These are phyloP conservation scores for Cyclotella kingstonii DNA, from an alignment of 108 stramenopile genomes.

Conservation along the genomic window DNA sequence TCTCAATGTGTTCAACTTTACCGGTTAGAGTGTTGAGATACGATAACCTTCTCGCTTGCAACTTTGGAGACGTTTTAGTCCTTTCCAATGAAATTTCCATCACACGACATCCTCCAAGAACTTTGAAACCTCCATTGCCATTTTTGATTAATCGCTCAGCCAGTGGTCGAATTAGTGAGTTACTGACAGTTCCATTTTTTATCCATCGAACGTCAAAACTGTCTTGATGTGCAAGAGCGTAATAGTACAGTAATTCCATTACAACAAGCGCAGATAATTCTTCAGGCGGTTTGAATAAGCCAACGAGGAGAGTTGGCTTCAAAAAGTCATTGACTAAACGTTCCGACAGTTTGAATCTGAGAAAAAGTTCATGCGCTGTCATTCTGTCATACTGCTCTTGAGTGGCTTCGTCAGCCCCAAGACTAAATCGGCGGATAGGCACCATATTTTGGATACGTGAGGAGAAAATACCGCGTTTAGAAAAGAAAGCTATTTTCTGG, in stretches of 20 bases:
- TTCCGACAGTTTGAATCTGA: slow-evolving; percentile 64
- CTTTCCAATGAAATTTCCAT: slow-evolving; percentile 50
- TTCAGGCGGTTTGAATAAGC: slow-evolving; percentile 75
- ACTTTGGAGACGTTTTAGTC: slow-evolving; percentile 8
- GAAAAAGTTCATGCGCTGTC: slow-evolving; percentile 89
- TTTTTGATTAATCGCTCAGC: slow-evolving; percentile 58
- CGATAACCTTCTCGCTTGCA: slow-evolving; percentile 30
- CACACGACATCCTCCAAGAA: slow-evolving; percentile 78
- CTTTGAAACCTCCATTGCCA: slow-evolving; percentile 52
- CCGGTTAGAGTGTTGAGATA: slow-evolving; percentile 50
- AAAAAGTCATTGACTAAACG: slow-evolving; percentile 85
- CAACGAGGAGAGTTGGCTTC: slow-evolving; percentile 71
- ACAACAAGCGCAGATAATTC: slow-evolving; percentile 89
- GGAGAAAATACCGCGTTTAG: background rate
- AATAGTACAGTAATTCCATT: slow-evolving; percentile 93
- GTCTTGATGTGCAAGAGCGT: slow-evolving; percentile 93
- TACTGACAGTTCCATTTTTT: slow-evolving; percentile 82
- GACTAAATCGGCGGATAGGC: background rate
- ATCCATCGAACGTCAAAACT: slow-evolving; percentile 94
- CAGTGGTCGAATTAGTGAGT: slow-evolving; percentile 80
- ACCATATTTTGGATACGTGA: background rate
- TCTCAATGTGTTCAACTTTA: slow-evolving; percentile 36
- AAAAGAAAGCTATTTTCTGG: background rate
- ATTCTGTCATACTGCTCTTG: slow-evolving; percentile 88
- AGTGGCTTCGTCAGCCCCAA: slow-evolving; percentile 61